Conservation (phyloP, 352 stramenopile species). For the Pythium sukuiense region DNA sequence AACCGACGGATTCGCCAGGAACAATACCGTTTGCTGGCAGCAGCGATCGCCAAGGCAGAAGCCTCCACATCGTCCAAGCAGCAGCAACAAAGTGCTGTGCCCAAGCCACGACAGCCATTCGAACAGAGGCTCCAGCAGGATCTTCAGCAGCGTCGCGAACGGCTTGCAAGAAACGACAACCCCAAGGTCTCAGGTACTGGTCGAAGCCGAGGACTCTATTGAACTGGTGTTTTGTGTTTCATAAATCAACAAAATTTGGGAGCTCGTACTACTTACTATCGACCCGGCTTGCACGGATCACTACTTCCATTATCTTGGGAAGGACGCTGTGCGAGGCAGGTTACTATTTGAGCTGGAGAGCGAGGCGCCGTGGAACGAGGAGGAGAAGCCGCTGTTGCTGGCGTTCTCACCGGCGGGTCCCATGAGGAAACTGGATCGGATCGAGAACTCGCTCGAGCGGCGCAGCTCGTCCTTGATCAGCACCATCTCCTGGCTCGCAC, state of each 20-base stretch:
- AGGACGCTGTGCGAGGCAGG: conserved; percentile 16
- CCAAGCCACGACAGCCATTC: conserved; percentile 29
- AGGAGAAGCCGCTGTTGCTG: conserved; percentile 7
- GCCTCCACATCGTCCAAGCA: conserved; percentile 3
- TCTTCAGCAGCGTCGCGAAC: conserved; percentile 40
- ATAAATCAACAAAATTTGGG: conserved; percentile 23
- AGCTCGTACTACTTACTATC: conserved; percentile 8
- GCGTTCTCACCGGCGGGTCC: conserved; percentile 3
- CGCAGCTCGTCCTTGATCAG: conserved; percentile 32
- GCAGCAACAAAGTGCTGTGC: not conserved
- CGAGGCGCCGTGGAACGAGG: not conserved
- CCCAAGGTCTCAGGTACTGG: not conserved
- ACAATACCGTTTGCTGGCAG: conserved; percentile 28
- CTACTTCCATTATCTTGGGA: conserved; percentile 8
- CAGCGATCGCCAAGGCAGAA: conserved; percentile 21
- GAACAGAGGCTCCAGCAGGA: conserved; percentile 48
- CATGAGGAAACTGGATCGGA: conserved; percentile 20
- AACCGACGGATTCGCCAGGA: conserved; percentile 38
- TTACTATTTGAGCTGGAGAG: not conserved
- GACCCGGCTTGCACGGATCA: not conserved
- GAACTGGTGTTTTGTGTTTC: not conserved
- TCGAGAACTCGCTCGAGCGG: conserved; percentile 28
- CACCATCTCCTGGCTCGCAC: conserved; percentile 48
- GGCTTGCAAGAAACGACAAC: conserved; percentile 6
- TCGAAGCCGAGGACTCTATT: conserved; percentile 19